Percentiles rank a stretch among this genome's conserved stretches.
These are phyloP conservation scores for Ophiostoma ips DNA, from an alignment of 2,329 filamentous ascomycete species.

Conservation along the genomic window DNA sequence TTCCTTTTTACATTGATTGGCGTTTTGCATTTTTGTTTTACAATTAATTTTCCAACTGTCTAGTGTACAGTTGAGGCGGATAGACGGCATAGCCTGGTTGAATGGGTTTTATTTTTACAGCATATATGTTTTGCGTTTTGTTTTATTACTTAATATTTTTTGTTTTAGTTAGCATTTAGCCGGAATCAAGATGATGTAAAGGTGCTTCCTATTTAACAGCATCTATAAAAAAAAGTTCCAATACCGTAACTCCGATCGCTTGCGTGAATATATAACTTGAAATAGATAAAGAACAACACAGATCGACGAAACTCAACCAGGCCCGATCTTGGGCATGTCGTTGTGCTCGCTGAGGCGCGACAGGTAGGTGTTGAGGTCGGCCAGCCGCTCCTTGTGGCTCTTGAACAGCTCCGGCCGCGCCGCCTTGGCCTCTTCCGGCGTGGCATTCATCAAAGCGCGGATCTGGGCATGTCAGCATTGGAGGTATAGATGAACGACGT, in stretches of 20 bases:
- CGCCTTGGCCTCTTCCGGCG: constrained; percentile 22
- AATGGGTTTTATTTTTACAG: background rate
- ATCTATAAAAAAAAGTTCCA: background rate
- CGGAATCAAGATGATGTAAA: too few species aligned
- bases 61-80: background rate
- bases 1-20: constrained; percentile 12
- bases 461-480: constrained; percentile 37
- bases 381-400: constrained; percentile 92
- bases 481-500: background rate
- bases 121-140: background rate
- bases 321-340: constrained; percentile 70
- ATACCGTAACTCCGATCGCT: background rate
- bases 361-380: constrained; percentile 88
- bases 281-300: background rate
- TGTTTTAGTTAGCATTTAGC: background rate
- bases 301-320: constrained; percentile 29
- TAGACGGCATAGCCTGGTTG: background rate
- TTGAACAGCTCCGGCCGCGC: constrained; percentile 67
- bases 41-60: background rate
- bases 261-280: background rate
- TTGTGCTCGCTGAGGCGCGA: constrained; percentile 91
- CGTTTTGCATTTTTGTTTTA: constrained; percentile 4
- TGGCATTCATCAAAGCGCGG: constrained; percentile 56
- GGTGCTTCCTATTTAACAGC: too few species aligned
- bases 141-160: background rate